A percentile compares a stretch with the other conserved stretches of the same genome.
Conservation (phyloP, 2,329 filamentous ascomycete species). For the Fusarium acutatum region DNA sequence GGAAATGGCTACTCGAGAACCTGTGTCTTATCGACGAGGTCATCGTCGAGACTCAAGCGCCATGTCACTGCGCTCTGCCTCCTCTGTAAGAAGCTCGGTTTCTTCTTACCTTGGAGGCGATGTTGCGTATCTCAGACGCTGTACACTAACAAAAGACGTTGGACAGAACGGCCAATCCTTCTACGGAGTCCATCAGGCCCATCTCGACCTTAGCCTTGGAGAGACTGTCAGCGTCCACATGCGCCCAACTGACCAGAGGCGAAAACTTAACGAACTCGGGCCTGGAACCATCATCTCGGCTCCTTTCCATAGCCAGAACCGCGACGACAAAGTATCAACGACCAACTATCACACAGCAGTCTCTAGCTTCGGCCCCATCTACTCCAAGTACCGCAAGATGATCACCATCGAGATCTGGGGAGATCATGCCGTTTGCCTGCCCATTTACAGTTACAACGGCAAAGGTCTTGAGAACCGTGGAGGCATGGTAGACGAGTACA, state of each 20-base stretch:
- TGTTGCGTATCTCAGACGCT: background rate
- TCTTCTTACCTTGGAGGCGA: background rate
- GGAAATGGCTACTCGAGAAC: background rate
- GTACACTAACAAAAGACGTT: background rate
- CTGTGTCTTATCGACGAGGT: background rate
- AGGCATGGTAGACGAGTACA: slow-evolving; percentile 21
- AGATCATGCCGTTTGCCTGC: slow-evolving; percentile 30
- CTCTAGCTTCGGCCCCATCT: slow-evolving; percentile 21
- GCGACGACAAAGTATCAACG: background rate
- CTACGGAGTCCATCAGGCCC: slow-evolving; percentile 14
- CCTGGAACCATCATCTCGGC: slow-evolving; percentile 32
- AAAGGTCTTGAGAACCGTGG: slow-evolving; percentile 18
- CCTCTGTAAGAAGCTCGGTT: background rate
- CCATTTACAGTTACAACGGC: slow-evolving; percentile 32
- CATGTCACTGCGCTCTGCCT: background rate
- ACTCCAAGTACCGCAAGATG: slow-evolving; percentile 40
- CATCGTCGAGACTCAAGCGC: background rate
- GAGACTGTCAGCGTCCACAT: slow-evolving; percentile 1
- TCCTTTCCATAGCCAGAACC: slow-evolving; percentile 23
- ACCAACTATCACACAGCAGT: slow-evolving; percentile 6
- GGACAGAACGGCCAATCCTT: background rate
- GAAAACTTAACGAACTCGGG: background rate
- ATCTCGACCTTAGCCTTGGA: slow-evolving; percentile 8
- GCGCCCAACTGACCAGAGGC: slow-evolving; percentile 8
- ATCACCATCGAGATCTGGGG: slow-evolving; percentile 29